Evolutionary conservation across 768 basidiomycete species (phyloP).

Genomic region (Tylopilus felleus): DNA sequence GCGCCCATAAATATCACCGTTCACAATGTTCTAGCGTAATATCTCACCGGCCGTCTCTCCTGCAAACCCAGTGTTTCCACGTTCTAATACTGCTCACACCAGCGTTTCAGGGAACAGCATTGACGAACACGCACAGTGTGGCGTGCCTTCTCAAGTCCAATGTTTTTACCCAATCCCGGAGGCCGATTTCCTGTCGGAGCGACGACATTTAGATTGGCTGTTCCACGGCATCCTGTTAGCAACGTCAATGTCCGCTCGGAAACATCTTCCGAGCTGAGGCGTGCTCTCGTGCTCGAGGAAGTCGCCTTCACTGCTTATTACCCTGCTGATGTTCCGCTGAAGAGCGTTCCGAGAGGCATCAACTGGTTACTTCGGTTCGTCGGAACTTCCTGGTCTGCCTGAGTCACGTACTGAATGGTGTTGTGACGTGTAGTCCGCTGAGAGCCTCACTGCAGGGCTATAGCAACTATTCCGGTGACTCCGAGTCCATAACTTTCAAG

Average conservation of each 20-base stretch:
- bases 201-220: slow-evolving; percentile 51
- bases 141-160: slow-evolving; percentile 14
- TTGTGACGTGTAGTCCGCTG: slow-evolving; percentile 34
- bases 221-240: slow-evolving; percentile 41
- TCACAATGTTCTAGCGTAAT: background rate
- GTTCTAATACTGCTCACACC: no score
- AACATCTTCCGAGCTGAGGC: slow-evolving; percentile 25
- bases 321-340: slow-evolving; percentile 43
- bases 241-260: slow-evolving; percentile 35
- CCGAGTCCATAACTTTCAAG: background rate
- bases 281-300: slow-evolving; percentile 56
- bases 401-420: slow-evolving; percentile 3
- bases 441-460: slow-evolving; percentile 47
- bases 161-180: slow-evolving; percentile 40
- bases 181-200: slow-evolving; percentile 60
- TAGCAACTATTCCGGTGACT: slow-evolving; percentile 45
- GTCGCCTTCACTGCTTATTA: slow-evolving; percentile 65
- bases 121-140: background rate
- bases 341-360: slow-evolving; percentile 39
- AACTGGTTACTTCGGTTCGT: slow-evolving; percentile 58
- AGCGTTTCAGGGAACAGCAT: background rate
- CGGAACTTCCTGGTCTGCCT: background rate
- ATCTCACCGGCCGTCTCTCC: background rate
- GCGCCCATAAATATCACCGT: no score
- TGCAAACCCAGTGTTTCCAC: no score